Evolutionary conservation across 768 basidiomycete species (phyloP), one percentile per base, ranked within the genome.

Genomic region (Pluteus cervinus): DNA sequence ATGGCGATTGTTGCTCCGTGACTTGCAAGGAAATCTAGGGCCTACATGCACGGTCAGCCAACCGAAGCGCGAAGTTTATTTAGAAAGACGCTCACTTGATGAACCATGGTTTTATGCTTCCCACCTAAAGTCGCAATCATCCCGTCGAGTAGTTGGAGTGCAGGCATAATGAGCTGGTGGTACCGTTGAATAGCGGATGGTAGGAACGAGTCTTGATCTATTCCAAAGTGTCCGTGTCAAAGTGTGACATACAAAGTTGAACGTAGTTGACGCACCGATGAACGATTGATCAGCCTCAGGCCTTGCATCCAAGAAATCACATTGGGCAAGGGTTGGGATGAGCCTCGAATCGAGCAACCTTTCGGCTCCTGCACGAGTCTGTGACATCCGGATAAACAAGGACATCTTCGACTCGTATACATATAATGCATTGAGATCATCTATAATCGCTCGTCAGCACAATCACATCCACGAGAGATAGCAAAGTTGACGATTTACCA

Each of bases 331-430:
- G 11, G 78, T 68, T 3, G 79, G 72, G 7, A 96, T 67, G 2
- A 91, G 48, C 38, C 86, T 85, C 1, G 79, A 73, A 40, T 91
- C 88, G 4, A 96, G 57, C 16, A 97, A 61, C 29, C 81, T 75
- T 51, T 96, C 92, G 2, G 91, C 90, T 2, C 93, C 94, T 41
- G 71, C 63, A 30, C 85, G 71, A 3, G 81, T 86, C 54, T 92
- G 84, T 0, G 89, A 78, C 62, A 96, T 76, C 21, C 89, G 76
- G 18, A 85, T 75, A 41, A 97, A 78, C 44, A 96, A 63, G 3
- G 92, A 87, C 77, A 94, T 82, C 60, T 94, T 94, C 10, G 92
- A 78, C 54, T 97, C 94, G 49, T 91, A 97, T 10, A 97, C 86
- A 59, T 96, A 98, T 26, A 93, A 66, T 0, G 89, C 71, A 50